Evolutionary conservation across 2,329 filamentous ascomycete species (phyloP), one percentile per base, ranked within the genome.

Genomic region (Ploettnerulaceae sp.): DNA sequence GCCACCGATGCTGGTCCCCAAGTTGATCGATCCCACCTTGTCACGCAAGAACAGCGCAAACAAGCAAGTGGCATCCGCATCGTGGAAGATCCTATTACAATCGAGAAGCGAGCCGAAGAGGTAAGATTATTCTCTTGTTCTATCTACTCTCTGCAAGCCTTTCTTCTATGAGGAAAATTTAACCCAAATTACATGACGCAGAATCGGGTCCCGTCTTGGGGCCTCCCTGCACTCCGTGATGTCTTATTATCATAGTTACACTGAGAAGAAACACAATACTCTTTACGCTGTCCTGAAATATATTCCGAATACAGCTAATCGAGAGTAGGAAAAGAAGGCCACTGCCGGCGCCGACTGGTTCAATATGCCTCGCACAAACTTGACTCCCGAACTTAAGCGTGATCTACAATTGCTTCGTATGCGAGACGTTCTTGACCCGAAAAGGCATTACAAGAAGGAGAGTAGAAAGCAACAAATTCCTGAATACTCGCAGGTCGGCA

Each of bases 401-500:
- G 91, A 98, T 64, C 73, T 96, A 40, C 89, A 96, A 67, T 73
- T 97, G 8, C 72, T 98, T 49, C 83, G 88, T 55, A 91, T 96
- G 84, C 82, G 93, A 65, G 84, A 82, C 46, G 83, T 95, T 15
- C 74, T 97, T 17, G 91, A 97, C 56, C 83, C 89, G 1, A 91
- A 97, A 64, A 76, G 86, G 39, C 52, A 55, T 34, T 63, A 62
- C 45, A 63, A 61, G 26, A 97, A 96, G 67, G 83, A 91, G 41
- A 77, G 71, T 40, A 76, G 80, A 45, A 89, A 85, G 63, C 74
- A 77, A 11, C 47, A 58, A 51, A 69, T 84, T 1, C 93, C 93
- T 1, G 81, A 89, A 51, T 97, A 86, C 64, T 94, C 86, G 15
- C 88, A 95, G 60, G 80, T 95, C 21, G 93, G 91, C 47, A 91